phyloP scores from a whole-genome alignment of 441 rosid genomes.

The Jatropha podagrica region DNA sequence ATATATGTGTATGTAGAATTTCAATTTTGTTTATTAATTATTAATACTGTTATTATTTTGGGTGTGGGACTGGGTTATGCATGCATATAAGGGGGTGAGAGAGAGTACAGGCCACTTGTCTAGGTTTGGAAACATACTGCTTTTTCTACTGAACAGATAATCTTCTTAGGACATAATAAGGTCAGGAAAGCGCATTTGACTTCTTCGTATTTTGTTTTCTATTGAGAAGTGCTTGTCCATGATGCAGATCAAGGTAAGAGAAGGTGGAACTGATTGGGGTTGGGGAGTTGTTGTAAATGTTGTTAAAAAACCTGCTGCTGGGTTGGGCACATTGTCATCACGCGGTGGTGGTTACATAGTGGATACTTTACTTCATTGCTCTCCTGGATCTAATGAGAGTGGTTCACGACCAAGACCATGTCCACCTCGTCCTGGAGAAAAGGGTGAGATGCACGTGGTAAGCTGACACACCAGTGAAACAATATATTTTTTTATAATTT shows the following conservation, averaged over 20 bases:
- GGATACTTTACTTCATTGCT: conserved; percentile 93
- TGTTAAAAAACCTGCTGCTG: conserved; percentile 70
- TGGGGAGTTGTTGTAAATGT: conserved; percentile 99
- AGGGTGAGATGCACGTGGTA: conserved; percentile 99
- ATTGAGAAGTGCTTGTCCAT: conserved; percentile 24
- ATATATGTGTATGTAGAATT: background rate
- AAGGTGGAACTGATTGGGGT: conserved; percentile 98
- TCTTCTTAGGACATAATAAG: background rate
- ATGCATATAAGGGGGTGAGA: background rate
- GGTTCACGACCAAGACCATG: conserved; percentile 91
- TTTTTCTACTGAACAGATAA: background rate
- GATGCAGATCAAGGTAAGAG: conserved; percentile 85
- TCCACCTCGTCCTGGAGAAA: conserved; percentile 90
- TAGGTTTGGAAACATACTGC: background rate
- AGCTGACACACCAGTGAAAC: conserved; percentile 35
- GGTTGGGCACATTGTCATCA: conserved; percentile 53
- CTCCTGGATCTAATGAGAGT: conserved; percentile 81
- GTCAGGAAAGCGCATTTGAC: background rate
- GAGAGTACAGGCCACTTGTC: background rate
- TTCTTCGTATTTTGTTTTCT: conserved; percentile 1
- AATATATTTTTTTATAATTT: background rate
- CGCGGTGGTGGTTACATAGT: conserved; percentile 79
- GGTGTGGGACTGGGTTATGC: background rate
- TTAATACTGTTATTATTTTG: background rate
- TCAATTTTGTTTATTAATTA: background rate